Base-by-base conservation (phyloP, 441 rosid species). In the Populus trichocarpa region DNA sequence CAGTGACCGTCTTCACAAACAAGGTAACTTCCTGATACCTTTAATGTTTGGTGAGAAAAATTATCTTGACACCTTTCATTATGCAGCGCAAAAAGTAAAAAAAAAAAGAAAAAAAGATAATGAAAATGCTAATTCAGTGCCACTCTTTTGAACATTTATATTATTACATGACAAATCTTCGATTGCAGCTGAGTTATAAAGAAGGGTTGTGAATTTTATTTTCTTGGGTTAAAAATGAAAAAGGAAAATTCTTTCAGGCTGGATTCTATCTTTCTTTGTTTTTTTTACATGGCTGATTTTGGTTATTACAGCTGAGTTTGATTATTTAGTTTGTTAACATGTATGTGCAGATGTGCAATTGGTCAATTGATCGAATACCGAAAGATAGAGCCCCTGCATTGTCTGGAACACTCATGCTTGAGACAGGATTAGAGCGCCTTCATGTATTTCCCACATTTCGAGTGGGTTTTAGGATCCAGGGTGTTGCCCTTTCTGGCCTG, bases 311-410 rank as follows among this genome's bases (percentile, higher is more conserved):
- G 28, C 16, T n/a, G 64, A 65, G 70, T 72, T 76, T 74, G 25
- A 71, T 77, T 33, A 22, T 70, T 75, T 42, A 8, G 20, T 66
- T 64, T 71, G 69, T 33, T 42, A 33, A 40, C 77, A 13, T 75
- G 64, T 57, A 71, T 79, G 70, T 82, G 81, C 91, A 96, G 99
- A 87, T 77, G 23, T 96, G 99, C 85, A 74, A 87, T 35, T 96
- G 98, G 98, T 87, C 97, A 7, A 93, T 94, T 28, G 98, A 95
- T 76, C 81, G 93, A 77, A 93, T 92, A 68, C 96, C 98, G 0
- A 92, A 88, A 80, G 99, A 96, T 81, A 91, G 85, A 82, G 79
- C 97, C 32, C 98, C 99, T n/a, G 86, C 92, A 66, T 82, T 96
- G 78, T 86, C 92, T 0, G 99, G 99, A 35, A 89, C 93, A 36